Conservation (phyloP, 2,329 filamentous ascomycete species). For the Aspergillus viridinutans region DNA sequence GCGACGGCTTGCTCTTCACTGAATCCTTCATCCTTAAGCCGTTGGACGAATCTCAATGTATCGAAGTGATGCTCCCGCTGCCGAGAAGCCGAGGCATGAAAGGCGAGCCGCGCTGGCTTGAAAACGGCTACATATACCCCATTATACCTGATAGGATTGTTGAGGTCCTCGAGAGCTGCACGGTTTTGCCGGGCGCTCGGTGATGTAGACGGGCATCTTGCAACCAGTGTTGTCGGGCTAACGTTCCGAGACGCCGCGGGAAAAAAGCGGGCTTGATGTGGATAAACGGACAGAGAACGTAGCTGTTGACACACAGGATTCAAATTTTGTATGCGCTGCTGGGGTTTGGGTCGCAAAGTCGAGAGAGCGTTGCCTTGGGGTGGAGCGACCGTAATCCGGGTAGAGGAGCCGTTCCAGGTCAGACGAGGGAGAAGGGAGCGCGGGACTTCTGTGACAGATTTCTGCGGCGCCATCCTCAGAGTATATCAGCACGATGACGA, state of each 20-base stretch:
- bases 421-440: slow-evolving; percentile 41
- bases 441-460: slow-evolving; percentile 41
- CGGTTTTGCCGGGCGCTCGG: slow-evolving; percentile 5
- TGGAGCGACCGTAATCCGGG: slow-evolving; percentile 27
- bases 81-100: slow-evolving; percentile 63
- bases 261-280: slow-evolving; percentile 12
- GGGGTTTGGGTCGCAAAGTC: slow-evolving; percentile 18
- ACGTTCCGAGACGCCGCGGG: slow-evolving; percentile 13
- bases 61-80: slow-evolving; percentile 91
- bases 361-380: slow-evolving; percentile 24
- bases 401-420: slow-evolving; percentile 38
- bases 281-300: slow-evolving; percentile 9
- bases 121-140: slow-evolving; percentile 46
- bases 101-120: slow-evolving; percentile 38
- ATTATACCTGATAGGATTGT: slow-evolving; percentile 41
- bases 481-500: not conserved
- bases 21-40: slow-evolving; percentile 84
- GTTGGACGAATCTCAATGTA: slow-evolving; percentile 93
- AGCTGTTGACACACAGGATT: slow-evolving; percentile 19
- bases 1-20: slow-evolving; percentile 92
- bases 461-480: slow-evolving; percentile 37
- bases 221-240: slow-evolving; percentile 15
- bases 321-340: slow-evolving; percentile 20
- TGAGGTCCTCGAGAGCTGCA: slow-evolving; percentile 15
- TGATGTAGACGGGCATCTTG: slow-evolving; percentile 15